Base-by-base conservation (phyloP, 371 early-diverging fungal species). In the Mortierella sp. region DNA sequence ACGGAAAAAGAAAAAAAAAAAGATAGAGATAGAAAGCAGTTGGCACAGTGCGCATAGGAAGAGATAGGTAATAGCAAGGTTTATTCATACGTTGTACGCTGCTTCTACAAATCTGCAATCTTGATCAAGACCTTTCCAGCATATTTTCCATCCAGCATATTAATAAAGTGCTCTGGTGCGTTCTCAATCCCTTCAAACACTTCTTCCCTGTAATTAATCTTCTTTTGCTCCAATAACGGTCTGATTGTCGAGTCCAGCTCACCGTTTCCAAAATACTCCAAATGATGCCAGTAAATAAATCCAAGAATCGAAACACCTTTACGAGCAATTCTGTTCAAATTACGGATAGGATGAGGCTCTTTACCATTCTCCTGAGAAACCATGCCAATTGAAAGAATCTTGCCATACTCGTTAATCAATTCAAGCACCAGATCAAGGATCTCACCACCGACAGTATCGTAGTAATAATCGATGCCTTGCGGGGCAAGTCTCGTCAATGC, bases 301-400 rank as follows among this genome's bases (percentile, higher is more conserved):
- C 78, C 78, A 8, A 51, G 37, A 35, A 77, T 72, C 29, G 72
- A 55, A 1, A 61, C 69, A 6, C 69, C 69, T 61, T 53, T 64
- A 8, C 34, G 42, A 9, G 72, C 78, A 65, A 77, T 68, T 5
- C 29, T 1, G 5, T 61, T 77, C n/a, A 77, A 58, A 53, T 77
- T 77, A 10, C 68, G 72, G 54, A 77, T 68, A 12, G 72, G 72
- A 40, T 77, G 72, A 1, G 31, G 19, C 31, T 72, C 78, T 57
- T 68, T 51, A 32, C 72, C 78, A 51, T 77, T 77, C 72, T 77
- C 78, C 54, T 77, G 78, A n/a, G 78, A 77, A 54, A 77, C 26
- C 78, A 77, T 77, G 9, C 78, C 78, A n/a, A 77, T 31, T n/a
- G 78, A 77, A 15, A 77, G 43, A 12, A 77, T 72, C 29, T 67